A percentile compares a stretch with the other conserved stretches of the same genome.
Conservation (phyloP, 169 alveolate genomes). For the Babesia caballi region DNA sequence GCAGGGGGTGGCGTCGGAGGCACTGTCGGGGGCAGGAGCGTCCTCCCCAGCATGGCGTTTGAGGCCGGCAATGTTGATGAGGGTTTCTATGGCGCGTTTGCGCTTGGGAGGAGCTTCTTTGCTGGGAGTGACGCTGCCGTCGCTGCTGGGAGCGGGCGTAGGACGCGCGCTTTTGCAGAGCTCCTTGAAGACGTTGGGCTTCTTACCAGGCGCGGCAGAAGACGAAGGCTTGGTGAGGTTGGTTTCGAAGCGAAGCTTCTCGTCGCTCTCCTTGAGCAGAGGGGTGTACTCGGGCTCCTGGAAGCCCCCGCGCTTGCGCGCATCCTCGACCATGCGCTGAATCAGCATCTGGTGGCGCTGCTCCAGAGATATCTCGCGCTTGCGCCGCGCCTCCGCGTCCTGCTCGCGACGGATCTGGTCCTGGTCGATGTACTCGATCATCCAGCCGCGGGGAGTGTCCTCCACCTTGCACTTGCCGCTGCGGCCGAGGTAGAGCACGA, state of each 20-base stretch:
- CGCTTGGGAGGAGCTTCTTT: slow-evolving; percentile 22
- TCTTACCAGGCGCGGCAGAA: neutral
- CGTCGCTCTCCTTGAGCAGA: slow-evolving; percentile 42
- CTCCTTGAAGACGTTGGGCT: slow-evolving; percentile 42
- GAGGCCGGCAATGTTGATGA: slow-evolving; percentile 5
- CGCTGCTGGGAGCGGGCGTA: neutral
- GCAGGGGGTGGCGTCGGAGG: neutral
- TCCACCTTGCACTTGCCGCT: slow-evolving; percentile 89
- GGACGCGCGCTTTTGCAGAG: slow-evolving; percentile 23
- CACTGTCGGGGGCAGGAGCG: neutral
- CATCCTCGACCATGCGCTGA: slow-evolving; percentile 56
- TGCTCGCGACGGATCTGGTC: slow-evolving; percentile 73
- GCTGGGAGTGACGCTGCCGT: neutral
- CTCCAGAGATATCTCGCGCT: slow-evolving; percentile 59
- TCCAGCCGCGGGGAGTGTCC: slow-evolving; percentile 90
- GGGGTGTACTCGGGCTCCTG: slow-evolving; percentile 69
- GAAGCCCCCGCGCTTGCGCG: slow-evolving; percentile 52
- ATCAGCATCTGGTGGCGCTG: slow-evolving; percentile 61
- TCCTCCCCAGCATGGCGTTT: neutral
- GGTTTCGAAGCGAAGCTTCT: slow-evolving; percentile 49
- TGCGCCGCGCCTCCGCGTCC: slow-evolving; percentile 56
- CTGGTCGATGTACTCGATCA: slow-evolving; percentile 85
- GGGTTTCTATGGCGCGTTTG: slow-evolving; percentile 42
- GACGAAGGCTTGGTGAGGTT: slow-evolving; percentile 23
- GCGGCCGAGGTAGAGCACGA: slow-evolving; percentile 84